Percentiles rank a stretch among this genome's conserved stretches.
phyloP scores from a whole-genome alignment of 306 rosid species.

The Psophocarpus tetragonolobus region DNA sequence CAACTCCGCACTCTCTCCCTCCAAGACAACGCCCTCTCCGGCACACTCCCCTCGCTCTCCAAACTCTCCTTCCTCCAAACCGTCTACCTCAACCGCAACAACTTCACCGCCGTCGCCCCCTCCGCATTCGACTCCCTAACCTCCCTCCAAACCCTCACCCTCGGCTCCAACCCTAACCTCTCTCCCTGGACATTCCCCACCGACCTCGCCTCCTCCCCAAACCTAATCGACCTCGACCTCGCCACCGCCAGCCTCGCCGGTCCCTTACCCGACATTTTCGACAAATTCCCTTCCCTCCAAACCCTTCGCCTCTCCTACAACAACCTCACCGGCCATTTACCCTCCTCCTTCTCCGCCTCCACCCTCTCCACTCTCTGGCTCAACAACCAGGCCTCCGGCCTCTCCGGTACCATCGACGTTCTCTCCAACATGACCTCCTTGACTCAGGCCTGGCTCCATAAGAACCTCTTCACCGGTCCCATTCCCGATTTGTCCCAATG shows the following conservation, averaged over 20 bases:
- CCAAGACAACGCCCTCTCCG: slow-evolving; percentile 57
- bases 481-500: slow-evolving; percentile 70
- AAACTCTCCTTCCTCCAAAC: slow-evolving; percentile 55
- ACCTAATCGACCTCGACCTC: slow-evolving; percentile 46
- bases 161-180: slow-evolving; percentile 45
- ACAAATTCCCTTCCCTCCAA: slow-evolving; percentile 43
- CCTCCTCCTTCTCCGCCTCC: slow-evolving; percentile 54
- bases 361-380: slow-evolving; percentile 62
- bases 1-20: slow-evolving; percentile 56
- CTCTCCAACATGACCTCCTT: slow-evolving; percentile 59
- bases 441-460: slow-evolving; percentile 74
- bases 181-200: slow-evolving; percentile 60
- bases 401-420: slow-evolving; percentile 58
- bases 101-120: slow-evolving; percentile 62
- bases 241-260: slow-evolving; percentile 42
- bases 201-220: slow-evolving; percentile 53
- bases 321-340: slow-evolving; percentile 67
- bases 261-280: slow-evolving; percentile 64
- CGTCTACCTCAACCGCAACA: slow-evolving; percentile 49
- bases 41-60: slow-evolving; percentile 67
- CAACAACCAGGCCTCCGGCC: slow-evolving; percentile 68
- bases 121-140: slow-evolving; percentile 62
- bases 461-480: slow-evolving; percentile 65
- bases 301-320: slow-evolving; percentile 73
- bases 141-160: slow-evolving; percentile 52